Evolutionary conservation across 768 basidiomycete species (phyloP).

Genomic region (Thelephora aurantiotincta): DNA sequence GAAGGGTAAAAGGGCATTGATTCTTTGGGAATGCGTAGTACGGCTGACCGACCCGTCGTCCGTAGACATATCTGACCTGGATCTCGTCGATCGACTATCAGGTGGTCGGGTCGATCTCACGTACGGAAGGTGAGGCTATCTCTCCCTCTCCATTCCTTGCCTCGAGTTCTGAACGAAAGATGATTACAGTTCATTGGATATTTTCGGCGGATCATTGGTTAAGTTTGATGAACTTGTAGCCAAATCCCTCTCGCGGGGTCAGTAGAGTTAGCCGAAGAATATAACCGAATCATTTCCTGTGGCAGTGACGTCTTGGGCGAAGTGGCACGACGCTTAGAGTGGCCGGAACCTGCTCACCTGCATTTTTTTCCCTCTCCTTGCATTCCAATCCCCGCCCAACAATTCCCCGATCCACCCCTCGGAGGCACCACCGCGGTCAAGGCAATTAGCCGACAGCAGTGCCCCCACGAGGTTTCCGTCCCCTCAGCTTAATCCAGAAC

Average conservation of each 20-base stretch:
- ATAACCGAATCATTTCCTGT: too few relatives aligned
- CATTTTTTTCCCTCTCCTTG: too few relatives aligned
- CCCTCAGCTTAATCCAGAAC: too few relatives aligned
- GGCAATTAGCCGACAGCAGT: too few relatives aligned
- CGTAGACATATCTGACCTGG: slow-evolving; percentile 67
- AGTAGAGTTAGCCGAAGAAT: too few relatives aligned
- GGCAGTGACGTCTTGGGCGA: too few relatives aligned
- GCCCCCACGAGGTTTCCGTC: too few relatives aligned
- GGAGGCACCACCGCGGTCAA: too few relatives aligned
- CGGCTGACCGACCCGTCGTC: slow-evolving; percentile 1
- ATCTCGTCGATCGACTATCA: slow-evolving; percentile 68
- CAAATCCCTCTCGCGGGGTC: not conserved
- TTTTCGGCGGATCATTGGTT: slow-evolving; percentile 55
- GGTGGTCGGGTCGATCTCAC: slow-evolving; percentile 77
- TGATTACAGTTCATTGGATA: slow-evolving; percentile 40
- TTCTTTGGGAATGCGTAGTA: not conserved
- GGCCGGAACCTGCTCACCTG: too few relatives aligned
- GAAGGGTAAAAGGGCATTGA: slow-evolving; percentile 35
- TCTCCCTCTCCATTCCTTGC: not conserved
- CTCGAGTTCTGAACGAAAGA: not conserved
- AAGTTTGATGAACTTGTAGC: slow-evolving; percentile 39
- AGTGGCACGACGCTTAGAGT: too few relatives aligned
- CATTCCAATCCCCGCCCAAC: too few relatives aligned
- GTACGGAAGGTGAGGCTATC: slow-evolving; percentile 49
- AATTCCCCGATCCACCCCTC: too few relatives aligned